Percentiles rank a stretch among this genome's conserved stretches.
Evolutionary conservation across 805 yeast species (phyloP).

Genomic region (Kodamaea laetipori): DNA sequence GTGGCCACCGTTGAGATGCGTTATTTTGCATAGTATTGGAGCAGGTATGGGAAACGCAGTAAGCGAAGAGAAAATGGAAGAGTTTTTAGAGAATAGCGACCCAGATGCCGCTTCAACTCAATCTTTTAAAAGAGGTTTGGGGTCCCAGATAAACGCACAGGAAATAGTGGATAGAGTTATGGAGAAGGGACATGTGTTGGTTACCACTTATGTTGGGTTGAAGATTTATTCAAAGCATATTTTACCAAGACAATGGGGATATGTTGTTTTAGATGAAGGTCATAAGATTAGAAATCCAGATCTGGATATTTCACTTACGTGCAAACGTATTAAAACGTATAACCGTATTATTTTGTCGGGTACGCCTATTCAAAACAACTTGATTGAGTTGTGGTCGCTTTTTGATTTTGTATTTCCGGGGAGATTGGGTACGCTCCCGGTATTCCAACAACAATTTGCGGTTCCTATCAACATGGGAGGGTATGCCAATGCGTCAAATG

Average conservation of each 20-base stretch:
- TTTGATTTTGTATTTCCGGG: constrained; percentile 97
- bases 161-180: constrained; percentile 59
- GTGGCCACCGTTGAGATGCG: constrained; percentile 95
- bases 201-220: constrained; percentile 91
- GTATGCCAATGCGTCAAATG: constrained; percentile 93
- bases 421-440: constrained; percentile 89
- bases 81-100: constrained; percentile 46
- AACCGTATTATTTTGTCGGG: constrained; percentile 89
- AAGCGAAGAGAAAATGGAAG: constrained; percentile 53
- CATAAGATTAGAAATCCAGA: constrained; percentile 96
- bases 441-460: constrained; percentile 89
- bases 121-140: constrained; percentile 23
- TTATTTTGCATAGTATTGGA: constrained; percentile 90
- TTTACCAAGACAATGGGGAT: constrained; percentile 80
- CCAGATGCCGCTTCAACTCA: constrained; percentile 26
- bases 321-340: constrained; percentile 83
- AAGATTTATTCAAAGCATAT: constrained; percentile 64
- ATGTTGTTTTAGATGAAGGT: constrained; percentile 91
- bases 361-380: constrained; percentile 93
- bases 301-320: constrained; percentile 78
- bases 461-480: constrained; percentile 96
- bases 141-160: constrained; percentile 43
- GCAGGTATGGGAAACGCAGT: constrained; percentile 62
- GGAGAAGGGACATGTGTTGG: constrained; percentile 73
- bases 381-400: constrained; percentile 89